Base-by-base conservation (phyloP, 225 moss, liverwort and hornwort genomes). In the Anthoceros angustus region DNA sequence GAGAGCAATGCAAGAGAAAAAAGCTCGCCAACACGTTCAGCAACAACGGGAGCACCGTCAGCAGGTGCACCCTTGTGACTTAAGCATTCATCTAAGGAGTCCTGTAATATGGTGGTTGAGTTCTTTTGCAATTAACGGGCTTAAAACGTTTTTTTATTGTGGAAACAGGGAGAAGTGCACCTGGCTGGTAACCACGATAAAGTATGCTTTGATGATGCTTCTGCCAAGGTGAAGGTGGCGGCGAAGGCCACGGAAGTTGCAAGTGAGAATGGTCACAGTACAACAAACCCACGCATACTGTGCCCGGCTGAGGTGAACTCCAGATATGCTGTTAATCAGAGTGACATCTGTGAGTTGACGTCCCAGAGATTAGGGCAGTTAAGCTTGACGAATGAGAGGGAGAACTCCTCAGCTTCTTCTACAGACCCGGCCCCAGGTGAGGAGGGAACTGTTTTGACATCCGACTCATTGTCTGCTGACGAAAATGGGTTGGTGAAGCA, bases 1-100 rank as follows among this genome's bases (percentile, higher is more conserved):
- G 72, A 87, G 92, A 67, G 92, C 91, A 21, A 75, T 98, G 82
- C 84, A 92, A 72, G 98, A 98, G 75, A 98, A 98, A 73, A 78
- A 92, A 77, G 88, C 92, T 5, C 78, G 89, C 79, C 98, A 92
- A 73, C 98, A 89, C 77, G 86, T 77, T 50, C 98, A 87, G 74
- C 92, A 92, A 74, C 92, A 84, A 68, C 77, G 93, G 46, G 93
- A 93, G 41, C 74, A 82, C 71, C 87, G 83, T 63, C 92, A 86
- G 65, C 87, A 89, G 89, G 94, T 95, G 46, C 2, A 12, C 12
- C 2, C 46, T 18, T 48, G 46, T 48, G 1, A 12, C 46, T 48
- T 6, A 48, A 18, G 12, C 46, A 45, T 2, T 48, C 46, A 48
- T 2, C 18, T 18, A 48, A 1, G 12, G 46, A 48, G 18, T 6